These are phyloP conservation scores for Spergularia azorica DNA, from an alignment of 179 eudicot genomes.

Conservation along the genomic window DNA sequence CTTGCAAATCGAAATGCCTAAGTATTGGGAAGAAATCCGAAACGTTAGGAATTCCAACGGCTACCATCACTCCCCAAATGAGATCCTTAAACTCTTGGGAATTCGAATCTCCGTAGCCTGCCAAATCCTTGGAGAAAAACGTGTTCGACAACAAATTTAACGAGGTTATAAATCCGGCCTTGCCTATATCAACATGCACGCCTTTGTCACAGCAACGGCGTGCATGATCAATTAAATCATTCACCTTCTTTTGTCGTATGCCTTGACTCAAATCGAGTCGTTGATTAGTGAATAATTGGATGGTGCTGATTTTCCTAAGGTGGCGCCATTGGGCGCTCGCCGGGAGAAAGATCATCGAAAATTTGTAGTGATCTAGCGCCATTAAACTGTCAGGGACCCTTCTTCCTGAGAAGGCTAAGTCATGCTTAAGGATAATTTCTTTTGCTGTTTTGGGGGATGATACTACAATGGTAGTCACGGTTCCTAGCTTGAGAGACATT, in stretches of 20 bases:
- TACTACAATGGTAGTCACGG: constrained; percentile 26
- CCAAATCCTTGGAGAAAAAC: constrained; percentile 18
- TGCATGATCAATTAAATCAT: constrained; percentile 14
- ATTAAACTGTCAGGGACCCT: not conserved
- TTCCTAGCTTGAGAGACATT: constrained; percentile 36
- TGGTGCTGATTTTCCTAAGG: constrained; percentile 16
- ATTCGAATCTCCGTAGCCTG: constrained; percentile 1
- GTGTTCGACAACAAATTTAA: constrained; percentile 24
- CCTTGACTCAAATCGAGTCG: constrained; percentile 18
- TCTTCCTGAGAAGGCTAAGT: constrained; percentile 27
- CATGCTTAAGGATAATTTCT: constrained; percentile 28
- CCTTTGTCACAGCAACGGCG: not conserved
- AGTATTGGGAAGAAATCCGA: constrained; percentile 27
- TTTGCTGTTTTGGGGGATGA: constrained; percentile 28
- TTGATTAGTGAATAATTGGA: constrained; percentile 20
- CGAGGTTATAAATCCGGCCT: constrained; percentile 13
- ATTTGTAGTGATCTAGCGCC: not conserved
- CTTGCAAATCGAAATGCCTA: constrained; percentile 24
- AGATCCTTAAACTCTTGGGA: constrained; percentile 20
- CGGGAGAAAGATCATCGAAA: constrained; percentile 22
- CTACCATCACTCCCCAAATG: constrained; percentile 4
- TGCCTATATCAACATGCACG: constrained; percentile 15
- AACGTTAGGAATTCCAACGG: constrained; percentile 10
- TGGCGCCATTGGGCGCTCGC: constrained; percentile 19
- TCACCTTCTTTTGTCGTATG: constrained; percentile 11